Base-by-base conservation (phyloP, 139 green algal genomes). In the Zygnema cylindricum region DNA sequence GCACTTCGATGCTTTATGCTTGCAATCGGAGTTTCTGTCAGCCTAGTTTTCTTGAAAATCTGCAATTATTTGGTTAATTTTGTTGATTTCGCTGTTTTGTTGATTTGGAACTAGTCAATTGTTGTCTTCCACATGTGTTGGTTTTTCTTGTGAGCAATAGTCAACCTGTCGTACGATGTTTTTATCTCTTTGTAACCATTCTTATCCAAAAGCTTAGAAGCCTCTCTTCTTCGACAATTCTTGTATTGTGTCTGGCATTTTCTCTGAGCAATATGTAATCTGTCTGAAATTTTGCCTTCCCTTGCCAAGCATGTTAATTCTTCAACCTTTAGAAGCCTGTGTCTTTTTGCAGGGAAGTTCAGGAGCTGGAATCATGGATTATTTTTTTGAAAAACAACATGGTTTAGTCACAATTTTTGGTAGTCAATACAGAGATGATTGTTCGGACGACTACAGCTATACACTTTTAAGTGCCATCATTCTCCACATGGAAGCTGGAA, bases 401-500 rank as follows among this genome's bases (percentile, higher is more conserved):
- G 77, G 30, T 69, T 21, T 43, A 7, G n/a, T 43, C 2, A 32
- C 69, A 40, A 7, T 89, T 16, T 71, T 39, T 79, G 85, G 85
- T 16, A 89, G 85, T 33, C 30, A 1, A 16, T 89, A 69, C 33
- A 1, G 33, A 38, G 76, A 38, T 40, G 90, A 89, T 3, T 83
- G 88, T n/a, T 49, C 76, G n/a, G 54, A 81, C 1, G 55, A 93
- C 41, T 88, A 88, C 69, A 36, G 57, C 42, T 82, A 88, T 43
- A 40, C 77, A 69, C n/a, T 85, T 76, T 86, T 93, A 32, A 76
- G 40, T 35, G 49, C 36, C 3, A 89, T 93, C 43, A 88, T 93
- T 30, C 78, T 91, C 7, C 41, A 40, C 78, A 93, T 93, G 89
- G 89, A 93, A 86, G 69, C 43, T 1, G 89, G 89, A 42, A 84